Evolutionary conservation across 352 stramenopile genomes (phyloP), one percentile per base, ranked within the genome.

Genomic region (Aphanomyces invadans): DNA sequence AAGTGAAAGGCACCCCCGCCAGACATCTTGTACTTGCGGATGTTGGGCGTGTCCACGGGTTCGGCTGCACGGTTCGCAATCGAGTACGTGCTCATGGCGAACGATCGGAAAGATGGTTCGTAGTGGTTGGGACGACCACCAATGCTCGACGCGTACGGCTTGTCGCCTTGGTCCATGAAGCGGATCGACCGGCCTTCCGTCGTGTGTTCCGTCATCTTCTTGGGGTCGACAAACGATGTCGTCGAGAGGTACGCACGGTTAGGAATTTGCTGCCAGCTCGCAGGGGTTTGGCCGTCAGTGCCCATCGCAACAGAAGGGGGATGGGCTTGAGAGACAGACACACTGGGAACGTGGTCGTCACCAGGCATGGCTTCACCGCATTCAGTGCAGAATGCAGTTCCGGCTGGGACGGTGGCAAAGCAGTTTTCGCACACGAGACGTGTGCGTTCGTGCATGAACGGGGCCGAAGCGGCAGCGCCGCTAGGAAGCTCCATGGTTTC

Each of bases 1-100:
- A 68, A 36, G 29, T 68, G 61, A 23, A 68, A 68, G 0, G 33
- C 23, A n/a, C 61, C 61, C 10, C 38, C 42, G 12, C 61, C 61
- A 49, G 61, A 68, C 61, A 68, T 59, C 25, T 59, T 55, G 46
- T 68, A 68, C 42, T 68, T 68, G 32, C 61, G 61, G 17, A 68
- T 55, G 29, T 68, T 68, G 39, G 61, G 61, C 23, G 61, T 68
- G 23, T 68, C 61, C 2, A 68, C 61, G 28, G 61, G 61, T 42
- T 68, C 61, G 28, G 61, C 61, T 23, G 61, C 61, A 28, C 45
- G 61, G 53, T 68, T 68, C 3, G 61, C 61, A 42, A 68, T 68
- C 46, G 61, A 68, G 28, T 68, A 68, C 21, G 61, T 68, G 39
- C 44, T 62, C 61, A 68, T 68, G 39, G 61, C 61, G 33, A 68